These are phyloP conservation scores for Rhizophagus sp. DNA, from an alignment of 192 early-diverging fungal genomes.

Conservation along the genomic window DNA sequence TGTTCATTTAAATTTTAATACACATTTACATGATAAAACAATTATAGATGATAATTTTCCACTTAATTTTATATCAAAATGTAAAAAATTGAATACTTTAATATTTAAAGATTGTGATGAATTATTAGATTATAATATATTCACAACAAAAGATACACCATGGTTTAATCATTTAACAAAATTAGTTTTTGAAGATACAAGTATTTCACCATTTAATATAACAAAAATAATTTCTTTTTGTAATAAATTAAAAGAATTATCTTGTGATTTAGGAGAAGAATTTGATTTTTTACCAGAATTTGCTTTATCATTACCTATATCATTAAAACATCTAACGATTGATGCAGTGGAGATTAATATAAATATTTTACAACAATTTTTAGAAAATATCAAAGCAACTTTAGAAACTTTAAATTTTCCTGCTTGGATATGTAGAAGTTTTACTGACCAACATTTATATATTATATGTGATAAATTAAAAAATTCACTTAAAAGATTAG, in stretches of 20 bases:
- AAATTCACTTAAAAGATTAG: background rate
- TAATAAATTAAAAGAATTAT: background rate
- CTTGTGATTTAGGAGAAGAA: background rate
- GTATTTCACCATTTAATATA: background rate
- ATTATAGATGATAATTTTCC: no score
- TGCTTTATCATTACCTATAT: background rate
- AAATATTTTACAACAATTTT: background rate
- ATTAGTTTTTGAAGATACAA: conserved; percentile 11
- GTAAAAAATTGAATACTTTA: background rate
- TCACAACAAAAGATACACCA: background rate
- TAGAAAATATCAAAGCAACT: background rate
- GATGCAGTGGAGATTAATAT: background rate
- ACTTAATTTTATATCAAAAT: background rate
- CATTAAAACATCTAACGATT: background rate
- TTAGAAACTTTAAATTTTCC: background rate
- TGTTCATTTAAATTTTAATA: conserved; percentile 1
- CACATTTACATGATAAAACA: background rate
- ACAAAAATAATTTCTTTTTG: background rate
- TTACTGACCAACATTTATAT: conserved; percentile 13
- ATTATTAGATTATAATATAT: background rate
- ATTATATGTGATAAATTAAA: background rate
- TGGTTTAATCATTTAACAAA: background rate
- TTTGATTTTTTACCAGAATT: background rate
- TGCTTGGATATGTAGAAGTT: conserved; percentile 8
- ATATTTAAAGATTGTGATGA: conserved; percentile 12